Conservation (phyloP, 2,329 filamentous ascomycete genomes). For the Magnaporthales sp. region DNA sequence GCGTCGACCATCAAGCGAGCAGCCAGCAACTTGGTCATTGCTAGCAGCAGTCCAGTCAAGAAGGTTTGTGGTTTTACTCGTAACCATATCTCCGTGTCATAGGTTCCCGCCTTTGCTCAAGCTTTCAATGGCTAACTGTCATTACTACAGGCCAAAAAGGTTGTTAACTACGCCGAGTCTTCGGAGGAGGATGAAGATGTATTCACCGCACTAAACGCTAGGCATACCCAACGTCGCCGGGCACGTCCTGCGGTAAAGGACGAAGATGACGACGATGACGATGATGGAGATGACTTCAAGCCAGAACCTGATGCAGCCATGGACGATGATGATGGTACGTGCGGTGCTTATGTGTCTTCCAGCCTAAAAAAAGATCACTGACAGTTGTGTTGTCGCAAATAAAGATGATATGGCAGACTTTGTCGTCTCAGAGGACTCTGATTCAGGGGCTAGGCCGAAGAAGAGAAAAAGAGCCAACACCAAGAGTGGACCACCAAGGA, state of each 20-base stretch:
- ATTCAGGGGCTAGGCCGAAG: conserved; percentile 52
- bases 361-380: conserved; percentile 53
- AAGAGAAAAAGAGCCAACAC: conserved; percentile 64
- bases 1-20: conserved; percentile 34
- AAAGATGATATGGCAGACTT: conserved; percentile 75
- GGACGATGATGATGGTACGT: conserved; percentile 53
- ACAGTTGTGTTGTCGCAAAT: conserved; percentile 76
- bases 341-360: too few species aligned
- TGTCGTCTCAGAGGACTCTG: conserved; percentile 77
- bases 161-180: conserved; percentile 72
- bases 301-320: conserved; percentile 38
- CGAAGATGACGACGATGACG: conserved; percentile 64
- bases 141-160: conserved; percentile 38
- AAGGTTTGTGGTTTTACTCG: conserved; percentile 47
- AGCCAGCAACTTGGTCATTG: conserved; percentile 13
- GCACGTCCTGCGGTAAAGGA: conserved; percentile 53
- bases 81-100: background rate
- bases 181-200: conserved; percentile 72
- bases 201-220: conserved; percentile 39
- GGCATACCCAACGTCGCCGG: conserved; percentile 30
- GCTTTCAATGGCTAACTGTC: background rate
- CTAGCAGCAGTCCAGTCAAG: conserved; percentile 64
- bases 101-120: background rate
- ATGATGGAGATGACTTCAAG: conserved; percentile 56
- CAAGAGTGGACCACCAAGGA: conserved; percentile 43